phyloP scores from a whole-genome alignment of 148 eudicot genomes.

The Dianthus caryophyllus region DNA sequence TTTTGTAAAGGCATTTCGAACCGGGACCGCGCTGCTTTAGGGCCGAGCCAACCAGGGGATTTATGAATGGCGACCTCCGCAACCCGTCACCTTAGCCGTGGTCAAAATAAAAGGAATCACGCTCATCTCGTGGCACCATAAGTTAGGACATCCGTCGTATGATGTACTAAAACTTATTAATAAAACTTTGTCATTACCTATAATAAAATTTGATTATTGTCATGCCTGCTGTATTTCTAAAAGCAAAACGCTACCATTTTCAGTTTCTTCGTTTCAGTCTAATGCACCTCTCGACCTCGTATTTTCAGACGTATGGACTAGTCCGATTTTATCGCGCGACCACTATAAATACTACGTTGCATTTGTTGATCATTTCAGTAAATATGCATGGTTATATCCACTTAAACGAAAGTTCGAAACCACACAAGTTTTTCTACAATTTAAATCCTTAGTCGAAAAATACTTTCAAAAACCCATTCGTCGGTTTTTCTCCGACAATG shows the following conservation, averaged over 20 bases:
- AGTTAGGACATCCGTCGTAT: neutral
- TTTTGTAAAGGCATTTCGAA: too few relatives aligned
- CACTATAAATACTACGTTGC: neutral
- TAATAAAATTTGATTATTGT: neutral
- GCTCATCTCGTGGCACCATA: too few relatives aligned
- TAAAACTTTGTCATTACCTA: neutral
- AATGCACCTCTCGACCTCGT: neutral
- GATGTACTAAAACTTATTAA: neutral
- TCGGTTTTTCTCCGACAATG: too few relatives aligned
- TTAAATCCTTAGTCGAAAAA: too few relatives aligned
- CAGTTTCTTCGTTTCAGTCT: neutral
- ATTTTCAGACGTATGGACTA: neutral
- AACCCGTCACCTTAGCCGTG: too few relatives aligned
- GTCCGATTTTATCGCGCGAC: neutral
- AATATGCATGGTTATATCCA: slow-evolving; percentile 4
- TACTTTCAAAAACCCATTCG: too few relatives aligned
- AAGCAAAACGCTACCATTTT: neutral
- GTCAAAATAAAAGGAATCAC: too few relatives aligned
- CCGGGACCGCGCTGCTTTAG: too few relatives aligned
- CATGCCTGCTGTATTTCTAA: neutral
- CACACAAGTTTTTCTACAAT: too few relatives aligned
- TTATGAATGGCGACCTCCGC: too few relatives aligned
- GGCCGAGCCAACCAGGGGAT: too few relatives aligned
- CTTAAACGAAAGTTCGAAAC: neutral
- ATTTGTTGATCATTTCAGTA: slow-evolving; percentile 11